Percentiles rank a stretch among this genome's conserved stretches.
phyloP scores from a whole-genome alignment of 2,329 filamentous ascomycete species.

The Tolypocladium tropicale region DNA sequence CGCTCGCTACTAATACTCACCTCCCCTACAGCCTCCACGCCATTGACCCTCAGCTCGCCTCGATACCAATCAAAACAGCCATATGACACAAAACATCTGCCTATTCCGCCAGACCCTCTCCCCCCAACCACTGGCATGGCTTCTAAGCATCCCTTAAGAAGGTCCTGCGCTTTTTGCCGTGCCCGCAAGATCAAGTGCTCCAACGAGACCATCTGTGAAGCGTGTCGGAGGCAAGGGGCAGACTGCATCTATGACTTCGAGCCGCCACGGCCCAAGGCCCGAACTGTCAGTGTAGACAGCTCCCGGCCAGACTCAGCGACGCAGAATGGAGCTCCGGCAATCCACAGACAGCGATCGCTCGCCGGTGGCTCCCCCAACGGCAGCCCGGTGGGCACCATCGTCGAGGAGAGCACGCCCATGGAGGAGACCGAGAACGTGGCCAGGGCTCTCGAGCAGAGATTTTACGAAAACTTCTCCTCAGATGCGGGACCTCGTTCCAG shows the following conservation, averaged over 20 bases:
- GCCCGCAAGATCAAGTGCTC: slow-evolving; percentile 28
- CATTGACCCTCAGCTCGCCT: neutral
- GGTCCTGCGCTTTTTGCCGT: slow-evolving; percentile 26
- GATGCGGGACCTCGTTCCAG: slow-evolving; percentile 6
- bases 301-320: slow-evolving; percentile 7
- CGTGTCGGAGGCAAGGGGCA: slow-evolving; percentile 23
- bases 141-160: slow-evolving; percentile 21
- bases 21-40: neutral
- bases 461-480: slow-evolving; percentile 17
- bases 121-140: slow-evolving; percentile 10
- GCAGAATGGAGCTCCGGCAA: slow-evolving; percentile 8
- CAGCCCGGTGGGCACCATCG: slow-evolving; percentile 11
- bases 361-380: slow-evolving; percentile 13
- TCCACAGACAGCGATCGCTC: slow-evolving; percentile 14
- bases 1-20: neutral
- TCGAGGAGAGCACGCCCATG: slow-evolving; percentile 9
- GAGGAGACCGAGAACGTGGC: slow-evolving; percentile 17
- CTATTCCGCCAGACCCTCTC: neutral
- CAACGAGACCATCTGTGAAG: slow-evolving; percentile 26
- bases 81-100: neutral
- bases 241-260: slow-evolving; percentile 29
- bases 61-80: neutral
- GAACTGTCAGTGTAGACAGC: slow-evolving; percentile 16
- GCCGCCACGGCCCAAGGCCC: slow-evolving; percentile 16
- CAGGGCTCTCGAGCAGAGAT: slow-evolving; percentile 16